phyloP scores from a whole-genome alignment of 2,329 filamentous ascomycete species.

The Davidsoniella neocaledoniae region DNA sequence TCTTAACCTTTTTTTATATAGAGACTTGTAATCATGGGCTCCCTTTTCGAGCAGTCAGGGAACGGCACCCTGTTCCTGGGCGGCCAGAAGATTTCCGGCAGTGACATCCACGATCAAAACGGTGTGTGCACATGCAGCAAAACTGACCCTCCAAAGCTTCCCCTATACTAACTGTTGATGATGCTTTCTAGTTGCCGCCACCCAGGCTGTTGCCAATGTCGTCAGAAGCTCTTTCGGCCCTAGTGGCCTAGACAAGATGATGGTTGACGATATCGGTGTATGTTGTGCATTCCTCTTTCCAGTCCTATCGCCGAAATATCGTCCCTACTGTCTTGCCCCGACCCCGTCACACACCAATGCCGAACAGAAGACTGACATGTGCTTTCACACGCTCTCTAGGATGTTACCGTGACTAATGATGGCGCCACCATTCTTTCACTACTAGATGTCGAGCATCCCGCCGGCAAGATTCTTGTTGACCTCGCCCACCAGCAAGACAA shows the following conservation, averaged over 20 bases:
- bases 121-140: slow-evolving; percentile 32
- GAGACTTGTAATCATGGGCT: slow-evolving; percentile 47
- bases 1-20: slow-evolving; percentile 7
- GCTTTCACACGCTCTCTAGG: slow-evolving; percentile 29
- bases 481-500: slow-evolving; percentile 97
- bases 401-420: slow-evolving; percentile 98
- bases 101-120: slow-evolving; percentile 95
- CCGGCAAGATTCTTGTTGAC: slow-evolving; percentile 95
- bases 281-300: slow-evolving; percentile 17
- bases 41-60: slow-evolving; percentile 88
- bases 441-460: slow-evolving; percentile 93
- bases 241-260: slow-evolving; percentile 98
- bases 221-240: slow-evolving; percentile 98
- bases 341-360: background rate
- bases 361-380: background rate
- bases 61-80: slow-evolving; percentile 95
- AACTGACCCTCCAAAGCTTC: slow-evolving; percentile 9
- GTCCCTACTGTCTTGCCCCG: background rate
- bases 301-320: background rate
- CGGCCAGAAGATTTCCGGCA: slow-evolving; percentile 90
- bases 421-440: slow-evolving; percentile 91
- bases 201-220: slow-evolving; percentile 94
- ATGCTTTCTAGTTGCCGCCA: slow-evolving; percentile 56
- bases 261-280: slow-evolving; percentile 98
- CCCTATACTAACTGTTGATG: slow-evolving; percentile 1